phyloP scores from a whole-genome alignment of 2,329 filamentous ascomycete genomes.

The Cladosporium sp. region DNA sequence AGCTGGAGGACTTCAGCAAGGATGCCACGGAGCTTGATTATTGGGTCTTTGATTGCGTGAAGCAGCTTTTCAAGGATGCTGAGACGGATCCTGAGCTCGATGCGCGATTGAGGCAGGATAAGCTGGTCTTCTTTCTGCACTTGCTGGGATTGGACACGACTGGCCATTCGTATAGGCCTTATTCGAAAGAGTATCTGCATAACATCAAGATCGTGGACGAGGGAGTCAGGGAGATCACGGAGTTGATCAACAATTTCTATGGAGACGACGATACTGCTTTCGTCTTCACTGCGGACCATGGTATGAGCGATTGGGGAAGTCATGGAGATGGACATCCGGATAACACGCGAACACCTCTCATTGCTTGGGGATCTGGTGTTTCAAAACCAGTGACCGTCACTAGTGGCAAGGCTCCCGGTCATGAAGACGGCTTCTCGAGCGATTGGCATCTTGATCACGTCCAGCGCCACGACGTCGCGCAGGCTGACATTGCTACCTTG shows the following conservation, averaged over 20 bases:
- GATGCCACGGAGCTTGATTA: constrained; percentile 77
- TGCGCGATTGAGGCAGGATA: constrained; percentile 70
- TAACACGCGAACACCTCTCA: constrained; percentile 89
- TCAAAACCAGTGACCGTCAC: constrained; percentile 63
- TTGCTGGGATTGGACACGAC: constrained; percentile 87
- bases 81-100: constrained; percentile 72
- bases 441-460: constrained; percentile 83
- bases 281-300: constrained; percentile 95
- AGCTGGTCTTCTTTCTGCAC: constrained; percentile 92
- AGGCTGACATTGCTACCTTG: constrained; percentile 89
- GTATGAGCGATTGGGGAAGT: constrained; percentile 99
- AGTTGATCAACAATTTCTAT: constrained; percentile 83
- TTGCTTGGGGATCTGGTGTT: constrained; percentile 90
- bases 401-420: constrained; percentile 64
- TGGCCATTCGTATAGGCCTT: constrained; percentile 81
- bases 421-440: constrained; percentile 80
- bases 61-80: constrained; percentile 77
- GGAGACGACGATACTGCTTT: constrained; percentile 79
- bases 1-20: constrained; percentile 85
- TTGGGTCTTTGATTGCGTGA: constrained; percentile 96
- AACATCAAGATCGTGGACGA: constrained; percentile 94
- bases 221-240: constrained; percentile 78
- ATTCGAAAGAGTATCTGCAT: constrained; percentile 89
- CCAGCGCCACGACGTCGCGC: constrained; percentile 82
- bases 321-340: constrained; percentile 97